These are phyloP conservation scores for Puya raimondii DNA, from an alignment of 176 grass and related monocot species.

Conservation along the genomic window DNA sequence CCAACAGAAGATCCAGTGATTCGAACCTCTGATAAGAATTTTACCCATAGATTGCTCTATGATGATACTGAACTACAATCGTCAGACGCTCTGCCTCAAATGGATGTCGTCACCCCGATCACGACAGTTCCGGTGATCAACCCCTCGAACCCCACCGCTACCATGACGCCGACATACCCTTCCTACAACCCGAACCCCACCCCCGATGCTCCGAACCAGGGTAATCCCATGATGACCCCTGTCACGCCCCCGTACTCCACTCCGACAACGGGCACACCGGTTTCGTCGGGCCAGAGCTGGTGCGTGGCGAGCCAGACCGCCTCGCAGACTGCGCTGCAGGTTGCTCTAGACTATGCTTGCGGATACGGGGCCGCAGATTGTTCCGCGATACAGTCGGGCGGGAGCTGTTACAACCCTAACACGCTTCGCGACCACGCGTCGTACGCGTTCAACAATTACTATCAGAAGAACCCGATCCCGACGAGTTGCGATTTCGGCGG, in stretches of 20 bases:
- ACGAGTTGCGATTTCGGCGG: conserved; percentile 85
- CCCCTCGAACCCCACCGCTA: conserved; percentile 18
- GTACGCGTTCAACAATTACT: conserved; percentile 87
- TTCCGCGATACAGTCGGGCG: conserved; percentile 48
- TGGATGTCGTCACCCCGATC: conserved; percentile 47
- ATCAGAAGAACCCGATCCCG: conserved; percentile 52
- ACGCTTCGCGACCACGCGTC: conserved; percentile 70
- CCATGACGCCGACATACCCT: conserved; percentile 7
- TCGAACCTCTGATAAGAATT: neutral
- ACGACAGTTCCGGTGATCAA: conserved; percentile 49
- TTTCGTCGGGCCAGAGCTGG: conserved; percentile 43
- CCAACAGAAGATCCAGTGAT: neutral
- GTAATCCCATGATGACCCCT: conserved; percentile 12
- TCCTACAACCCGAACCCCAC: conserved; percentile 2
- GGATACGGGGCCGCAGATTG: conserved; percentile 66
- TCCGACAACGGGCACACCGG: conserved; percentile 25
- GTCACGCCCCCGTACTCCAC: conserved; percentile 16
- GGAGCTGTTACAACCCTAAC: conserved; percentile 66
- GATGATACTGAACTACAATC: neutral
- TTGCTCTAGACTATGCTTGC: conserved; percentile 76
- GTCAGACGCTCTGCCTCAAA: conserved; percentile 19
- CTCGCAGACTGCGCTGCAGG: conserved; percentile 51
- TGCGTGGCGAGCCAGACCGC: conserved; percentile 61
- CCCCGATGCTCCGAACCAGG: conserved; percentile 4
- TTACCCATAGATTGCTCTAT: conserved; percentile 11